Base-by-base conservation (phyloP, 1,284 basidiomycete genomes). In the Fomitopsis betulina region DNA sequence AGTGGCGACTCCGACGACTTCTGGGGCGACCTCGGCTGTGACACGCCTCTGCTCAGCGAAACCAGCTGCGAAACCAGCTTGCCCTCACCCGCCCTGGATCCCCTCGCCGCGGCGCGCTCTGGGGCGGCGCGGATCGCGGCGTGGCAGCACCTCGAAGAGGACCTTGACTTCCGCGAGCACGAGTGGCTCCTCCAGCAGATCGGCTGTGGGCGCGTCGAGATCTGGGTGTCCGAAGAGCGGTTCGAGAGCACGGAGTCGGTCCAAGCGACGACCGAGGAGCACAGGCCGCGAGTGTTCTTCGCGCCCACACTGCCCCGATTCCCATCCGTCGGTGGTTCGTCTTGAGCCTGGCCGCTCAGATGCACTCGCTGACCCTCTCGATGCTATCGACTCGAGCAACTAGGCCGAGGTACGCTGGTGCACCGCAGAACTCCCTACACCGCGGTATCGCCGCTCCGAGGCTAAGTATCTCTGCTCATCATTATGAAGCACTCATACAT, bases 161-260 rank as follows among this genome's bases (percentile, higher is more conserved):
- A 61, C 23, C 32, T 61, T 7, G 57, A 53, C 19, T 61, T 40
- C 39, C 49, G 57, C 19, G 60, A 56, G 42, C 54, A 58, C 51
- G 53, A 58, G 45, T 61, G 55, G 54, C 39, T 54, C 45, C 32
- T 58, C 2, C 57, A 61, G 49, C 53, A 61, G 32, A 38, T 47
- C 15, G 60, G 60, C 9, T 51, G 49, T n/a, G 56, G 56, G 5
- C 35, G 52, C 21, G 39, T 58, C 21, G 57, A 61, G 51, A 54
- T 61, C 10, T 55, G 47, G 49, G 60, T 61, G 27, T 49, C 50
- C 7, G 55, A 53, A 35, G 56, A 61, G 42, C 33, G 21, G 8
- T 6, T 23, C 6, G 38, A 30, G 25, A 15, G 21, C n/a, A 53
- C 23, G 35, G 39, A 30, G 23, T 15, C 5, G 12, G 35, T 37